Base-by-base conservation (phyloP, 352 stramenopile species). In the Pythium periplocum region DNA sequence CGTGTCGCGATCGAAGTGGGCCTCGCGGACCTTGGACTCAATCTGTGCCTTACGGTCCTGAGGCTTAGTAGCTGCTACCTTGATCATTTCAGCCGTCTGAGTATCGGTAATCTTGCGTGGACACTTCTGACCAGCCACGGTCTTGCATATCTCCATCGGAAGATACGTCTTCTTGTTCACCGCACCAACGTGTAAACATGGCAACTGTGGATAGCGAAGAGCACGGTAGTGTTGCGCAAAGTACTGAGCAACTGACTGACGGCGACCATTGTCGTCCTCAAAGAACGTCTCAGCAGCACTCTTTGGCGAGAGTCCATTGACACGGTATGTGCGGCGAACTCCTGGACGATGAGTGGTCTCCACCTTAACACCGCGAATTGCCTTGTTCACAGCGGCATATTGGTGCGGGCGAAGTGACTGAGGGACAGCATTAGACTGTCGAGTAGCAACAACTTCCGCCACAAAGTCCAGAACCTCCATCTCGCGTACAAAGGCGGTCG, bases 31-130 rank as follows among this genome's bases (percentile, higher is more conserved):
- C 45, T 82, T 80, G 45, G 69, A 45, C 48, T 87, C 76, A 40
- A 91, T 87, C 26, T 73, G 51, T 7, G 55, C 62, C 57, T 87
- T 86, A 38, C 80, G 77, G 6, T 83, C 55, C 17, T 83, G 57
- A 1, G 80, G 80, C 2, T 59, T 59, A n/a, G 68, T 87, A 42
- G 65, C 75, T 30, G 80, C 86, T 45, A 87, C 83, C 1, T 55
- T 47, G 40, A 94, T 95, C 77, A 95, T 92, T 40, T 92, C 87
- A 17, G 80, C 73, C 7, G 89, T 86, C 34, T 95, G 81, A 30
- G 71, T 83, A 53, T 94, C 83, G 12, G 75, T 90, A 3, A 64
- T 69, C 59, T 95, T 95, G 49, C 80, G 78, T 0, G 80, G 75
- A 50, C 73, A 78, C 55, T 86, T 89, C 56, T 95, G 84, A 3